Conservation (phyloP, 176 grass and related monocot genomes). For the bread wheat (Triticum aestivum) region IWGSC_CS_RefSeq_v2.1 NC_057807.1:147063448-147063947, state of each 20-base stretch:
- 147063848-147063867: no score
- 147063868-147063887: neutral
- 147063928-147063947: conserved; percentile 83
- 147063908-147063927: conserved; percentile 38
- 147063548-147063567: neutral
- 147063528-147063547: neutral
- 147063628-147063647: conserved; percentile 92
- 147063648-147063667: neutral
- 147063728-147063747: no score
- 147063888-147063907: neutral
- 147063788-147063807: no score
- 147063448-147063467: neutral
- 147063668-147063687: neutral
- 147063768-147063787: no score
- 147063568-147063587: conserved; percentile 3
- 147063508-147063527: neutral
- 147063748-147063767: no score
- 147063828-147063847: no score
- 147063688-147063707: neutral
- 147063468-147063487: neutral
- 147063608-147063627: conserved; percentile 93
- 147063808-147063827: no score
- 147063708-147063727: no score
- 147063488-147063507: neutral
- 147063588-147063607: conserved; percentile 44